A percentile compares a stretch with the other conserved stretches of the same genome.
Evolutionary conservation across 352 stramenopile species (phyloP).

Genomic region (Globisporangium perplexum): DNA sequence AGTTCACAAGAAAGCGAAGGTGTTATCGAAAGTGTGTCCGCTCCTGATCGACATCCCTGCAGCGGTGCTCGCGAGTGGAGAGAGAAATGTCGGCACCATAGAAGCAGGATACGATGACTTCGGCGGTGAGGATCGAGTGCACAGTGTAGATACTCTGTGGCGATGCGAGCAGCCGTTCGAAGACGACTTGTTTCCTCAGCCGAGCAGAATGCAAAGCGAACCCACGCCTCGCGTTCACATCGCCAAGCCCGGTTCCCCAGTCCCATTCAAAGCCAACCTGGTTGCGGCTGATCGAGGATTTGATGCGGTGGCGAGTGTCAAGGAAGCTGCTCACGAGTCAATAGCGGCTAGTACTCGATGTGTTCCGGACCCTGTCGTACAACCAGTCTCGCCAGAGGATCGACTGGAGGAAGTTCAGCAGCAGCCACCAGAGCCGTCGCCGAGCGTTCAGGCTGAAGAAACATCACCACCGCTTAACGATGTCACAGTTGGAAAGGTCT

Average conservation of each 20-base stretch:
- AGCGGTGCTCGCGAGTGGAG: slow-evolving; percentile 13
- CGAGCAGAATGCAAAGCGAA: not conserved
- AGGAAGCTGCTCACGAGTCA: not conserved
- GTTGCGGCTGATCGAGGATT: not conserved
- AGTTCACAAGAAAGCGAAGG: not conserved
- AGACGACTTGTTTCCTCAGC: slow-evolving; percentile 13
- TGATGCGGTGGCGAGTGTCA: not conserved
- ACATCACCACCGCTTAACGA: not conserved
- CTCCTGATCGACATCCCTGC: slow-evolving; percentile 19
- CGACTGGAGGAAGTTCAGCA: no score
- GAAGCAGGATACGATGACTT: not conserved
- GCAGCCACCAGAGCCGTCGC: not conserved
- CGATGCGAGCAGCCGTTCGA: slow-evolving; percentile 3
- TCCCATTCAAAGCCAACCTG: not conserved
- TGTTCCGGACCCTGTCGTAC: not conserved
- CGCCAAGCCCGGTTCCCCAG: not conserved
- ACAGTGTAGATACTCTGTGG: not conserved
- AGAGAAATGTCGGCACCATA: not conserved
- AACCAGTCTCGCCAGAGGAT: not conserved
- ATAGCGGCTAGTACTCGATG: not conserved
- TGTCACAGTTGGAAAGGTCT: not conserved
- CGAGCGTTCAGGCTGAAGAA: not conserved
- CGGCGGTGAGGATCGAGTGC: not conserved
- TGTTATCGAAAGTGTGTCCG: slow-evolving; percentile 1
- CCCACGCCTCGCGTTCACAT: not conserved